Evolutionary conservation across 1,284 basidiomycete genomes (phyloP).

Genomic region (Tilletia setariae): DNA sequence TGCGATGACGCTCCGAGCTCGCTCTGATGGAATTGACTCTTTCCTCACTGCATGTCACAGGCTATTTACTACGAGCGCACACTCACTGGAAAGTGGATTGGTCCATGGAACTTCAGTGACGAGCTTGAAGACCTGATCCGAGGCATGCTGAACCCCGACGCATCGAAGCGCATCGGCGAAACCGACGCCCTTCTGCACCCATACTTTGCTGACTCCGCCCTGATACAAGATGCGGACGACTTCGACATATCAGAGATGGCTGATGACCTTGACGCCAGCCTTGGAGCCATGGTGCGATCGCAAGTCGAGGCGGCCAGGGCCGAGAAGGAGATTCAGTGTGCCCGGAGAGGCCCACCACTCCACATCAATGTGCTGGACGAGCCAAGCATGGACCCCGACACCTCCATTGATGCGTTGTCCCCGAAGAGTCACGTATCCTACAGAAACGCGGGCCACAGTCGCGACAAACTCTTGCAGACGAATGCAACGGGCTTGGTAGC

Average conservation of each 20-base stretch:
- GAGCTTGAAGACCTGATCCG: conserved; percentile 37
- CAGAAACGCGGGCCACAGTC: too few species aligned
- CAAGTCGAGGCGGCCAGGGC: conserved; percentile 7
- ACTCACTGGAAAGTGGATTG: conserved; percentile 30
- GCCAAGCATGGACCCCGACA: background rate
- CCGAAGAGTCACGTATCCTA: too few species aligned
- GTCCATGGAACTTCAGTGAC: conserved; percentile 28
- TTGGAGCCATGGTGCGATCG: conserved; percentile 7
- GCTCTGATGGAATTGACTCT: background rate
- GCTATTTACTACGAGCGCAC: conserved; percentile 40
- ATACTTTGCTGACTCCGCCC: conserved; percentile 21
- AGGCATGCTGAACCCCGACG: conserved; percentile 30
- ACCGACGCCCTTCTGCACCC: conserved; percentile 30
- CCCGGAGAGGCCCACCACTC: background rate
- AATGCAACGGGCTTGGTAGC: background rate
- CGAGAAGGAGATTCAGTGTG: background rate
- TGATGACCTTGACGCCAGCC: conserved; percentile 9
- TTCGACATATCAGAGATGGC: background rate
- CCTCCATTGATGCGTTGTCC: background rate
- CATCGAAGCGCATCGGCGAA: conserved; percentile 28
- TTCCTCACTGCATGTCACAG: background rate
- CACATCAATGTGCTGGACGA: conserved; percentile 2
- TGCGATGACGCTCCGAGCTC: background rate
- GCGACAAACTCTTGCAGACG: background rate
- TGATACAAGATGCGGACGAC: conserved; percentile 11